Evolutionary conservation across 2,329 filamentous ascomycete species (phyloP), one percentile per base, ranked within the genome.

Genomic region (Chrysoporthe cubensis): DNA sequence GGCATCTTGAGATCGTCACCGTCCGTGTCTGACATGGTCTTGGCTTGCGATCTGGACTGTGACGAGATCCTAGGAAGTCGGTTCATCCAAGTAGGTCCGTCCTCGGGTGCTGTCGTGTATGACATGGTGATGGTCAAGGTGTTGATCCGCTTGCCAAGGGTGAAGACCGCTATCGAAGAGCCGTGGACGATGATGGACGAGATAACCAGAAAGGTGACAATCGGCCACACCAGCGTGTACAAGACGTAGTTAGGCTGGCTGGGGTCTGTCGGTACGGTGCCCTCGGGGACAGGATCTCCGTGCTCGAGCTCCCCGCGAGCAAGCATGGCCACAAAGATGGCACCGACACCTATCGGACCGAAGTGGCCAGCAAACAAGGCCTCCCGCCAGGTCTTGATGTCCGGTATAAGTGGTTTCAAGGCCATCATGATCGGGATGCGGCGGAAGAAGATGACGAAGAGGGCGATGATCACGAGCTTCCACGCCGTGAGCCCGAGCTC

Each of bases 161-260:
- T 98, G 75, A 99, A 99, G 9, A 99, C 96, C 5, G 96, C 96
- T 73, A 99, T 91, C 0, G 96, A 98, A n/a, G 96, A 98, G 32
- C 96, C 96, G 75, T 99, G 96, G 1, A 99, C 93, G 48, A 98
- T 80, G 74, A 99, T 99, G 14, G 96, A 99, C 3, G 92, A 87
- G 64, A 99, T 92, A 69, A 99, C 95, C 75, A 99, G 83, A 79
- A 99, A 99, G 0, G 93, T 93, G 0, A 92, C 93, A 68, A 99
- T 94, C 0, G 96, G 96, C 96, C 96, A 99, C 60, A 99, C 96
- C 40, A 97, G 81, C 65, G 92, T 87, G 63, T 98, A 89, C 43
- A 97, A 84, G 43, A 88, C 86, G 71, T 90, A 91, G 66, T 91
- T 80, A 0, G 86, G 84, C 1, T 84, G 79, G 8, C 80, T 81